These are phyloP conservation scores for Angophora floribunda DNA, from an alignment of 345 rosid species.

Conservation along the genomic window DNA sequence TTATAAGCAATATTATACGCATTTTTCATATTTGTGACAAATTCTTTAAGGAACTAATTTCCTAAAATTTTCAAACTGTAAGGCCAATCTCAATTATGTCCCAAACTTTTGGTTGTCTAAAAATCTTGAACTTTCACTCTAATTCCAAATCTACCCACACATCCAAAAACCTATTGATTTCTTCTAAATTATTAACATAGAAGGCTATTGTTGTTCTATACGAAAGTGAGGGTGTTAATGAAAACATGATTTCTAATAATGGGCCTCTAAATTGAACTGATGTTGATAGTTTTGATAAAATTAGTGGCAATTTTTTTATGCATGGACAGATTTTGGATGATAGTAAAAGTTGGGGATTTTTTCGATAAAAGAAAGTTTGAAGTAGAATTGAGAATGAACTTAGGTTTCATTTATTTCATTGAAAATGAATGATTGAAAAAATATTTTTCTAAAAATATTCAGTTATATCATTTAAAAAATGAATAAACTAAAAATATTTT, in stretches of 20 bases:
- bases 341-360: neutral
- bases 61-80: neutral
- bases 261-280: neutral
- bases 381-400: neutral
- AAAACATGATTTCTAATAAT: neutral
- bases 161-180: neutral
- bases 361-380: neutral
- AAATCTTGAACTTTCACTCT: neutral
- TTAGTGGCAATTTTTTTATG: neutral
- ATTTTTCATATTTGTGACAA: neutral
- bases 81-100: neutral
- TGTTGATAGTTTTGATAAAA: neutral
- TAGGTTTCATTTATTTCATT: too few relatives aligned
- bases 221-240: neutral
- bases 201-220: neutral
- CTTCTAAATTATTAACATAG: neutral
- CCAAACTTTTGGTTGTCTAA: neutral
- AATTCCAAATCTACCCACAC: too few relatives aligned
- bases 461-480: too few relatives aligned
- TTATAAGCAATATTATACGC: neutral
- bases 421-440: too few relatives aligned
- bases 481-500: too few relatives aligned
- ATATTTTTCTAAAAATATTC: too few relatives aligned
- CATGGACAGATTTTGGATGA: neutral
- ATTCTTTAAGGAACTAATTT: neutral